Evolutionary conservation across 2,329 filamentous ascomycete species (phyloP).

Genomic region (Aspergillus persii): DNA sequence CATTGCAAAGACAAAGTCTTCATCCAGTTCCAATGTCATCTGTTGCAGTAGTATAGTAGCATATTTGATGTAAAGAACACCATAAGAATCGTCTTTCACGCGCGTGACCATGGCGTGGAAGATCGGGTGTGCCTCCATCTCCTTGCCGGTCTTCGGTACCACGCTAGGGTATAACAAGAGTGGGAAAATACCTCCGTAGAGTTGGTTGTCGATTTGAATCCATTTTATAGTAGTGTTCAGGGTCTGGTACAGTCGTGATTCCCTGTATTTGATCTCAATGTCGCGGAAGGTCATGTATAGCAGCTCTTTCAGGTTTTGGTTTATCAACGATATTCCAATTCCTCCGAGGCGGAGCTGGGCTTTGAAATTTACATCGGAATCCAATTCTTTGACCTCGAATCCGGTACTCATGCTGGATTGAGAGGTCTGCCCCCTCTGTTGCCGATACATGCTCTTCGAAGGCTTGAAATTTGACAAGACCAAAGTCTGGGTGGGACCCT

Average conservation of each 20-base stretch:
- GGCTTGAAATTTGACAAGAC: constrained; percentile 91
- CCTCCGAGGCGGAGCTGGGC: constrained; percentile 86
- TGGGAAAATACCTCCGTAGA: constrained; percentile 97
- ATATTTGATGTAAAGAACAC: constrained; percentile 97
- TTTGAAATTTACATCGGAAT: constrained; percentile 83
- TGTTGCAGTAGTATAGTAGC: constrained; percentile 90
- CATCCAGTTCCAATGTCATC: constrained; percentile 96
- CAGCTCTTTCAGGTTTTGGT: constrained; percentile 84
- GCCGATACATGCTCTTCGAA: constrained; percentile 87
- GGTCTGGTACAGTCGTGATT: constrained; percentile 92
- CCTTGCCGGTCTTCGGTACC: constrained; percentile 92
- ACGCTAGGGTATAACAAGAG: constrained; percentile 97
- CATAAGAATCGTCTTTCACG: constrained; percentile 97
- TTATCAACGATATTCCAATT: constrained; percentile 89
- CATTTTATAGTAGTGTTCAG: constrained; percentile 90
- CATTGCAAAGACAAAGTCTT: constrained; percentile 96
- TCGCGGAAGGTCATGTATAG: constrained; percentile 92
- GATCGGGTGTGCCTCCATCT: constrained; percentile 94
- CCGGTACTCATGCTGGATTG: constrained; percentile 62
- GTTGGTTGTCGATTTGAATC: constrained; percentile 98
- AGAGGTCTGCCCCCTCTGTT: constrained; percentile 55
- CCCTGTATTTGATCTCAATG: constrained; percentile 84
- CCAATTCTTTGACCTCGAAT: constrained; percentile 92
- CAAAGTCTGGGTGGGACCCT: constrained; percentile 91
- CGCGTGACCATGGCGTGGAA: constrained; percentile 87